Percentiles rank a stretch among this genome's conserved stretches.
Evolutionary conservation across 106 monocot species (phyloP).

Genomic region (Hemerocallis citrina): DNA sequence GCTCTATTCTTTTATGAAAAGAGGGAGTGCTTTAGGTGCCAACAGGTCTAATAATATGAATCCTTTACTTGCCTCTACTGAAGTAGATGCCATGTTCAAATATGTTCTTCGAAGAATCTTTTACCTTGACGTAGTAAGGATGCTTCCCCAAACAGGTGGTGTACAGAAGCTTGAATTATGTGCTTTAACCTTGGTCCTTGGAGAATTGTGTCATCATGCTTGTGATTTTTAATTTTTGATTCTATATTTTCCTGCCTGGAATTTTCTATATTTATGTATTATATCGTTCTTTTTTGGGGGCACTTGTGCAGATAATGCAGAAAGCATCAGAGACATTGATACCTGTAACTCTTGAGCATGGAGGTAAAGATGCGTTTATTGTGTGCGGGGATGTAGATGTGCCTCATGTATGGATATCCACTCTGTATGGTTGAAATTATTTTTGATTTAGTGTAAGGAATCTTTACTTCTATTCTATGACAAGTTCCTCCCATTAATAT

Average conservation of each 20-base stretch:
- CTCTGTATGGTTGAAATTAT: neutral
- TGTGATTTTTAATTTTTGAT: conserved; percentile 1
- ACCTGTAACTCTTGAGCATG: conserved; percentile 98
- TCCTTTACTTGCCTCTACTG: neutral
- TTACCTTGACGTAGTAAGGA: neutral
- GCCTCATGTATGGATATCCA: conserved; percentile 50
- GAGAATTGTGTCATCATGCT: neutral
- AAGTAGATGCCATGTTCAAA: neutral
- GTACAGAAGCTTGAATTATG: neutral
- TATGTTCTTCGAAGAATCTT: neutral
- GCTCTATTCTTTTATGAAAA: neutral
- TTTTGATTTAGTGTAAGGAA: neutral
- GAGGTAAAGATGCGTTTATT: conserved; percentile 99
- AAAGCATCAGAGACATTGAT: conserved; percentile 84
- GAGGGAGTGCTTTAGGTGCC: neutral
- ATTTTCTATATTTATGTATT: neutral
- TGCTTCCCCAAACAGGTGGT: neutral
- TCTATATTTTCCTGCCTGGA: neutral
- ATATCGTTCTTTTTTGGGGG: neutral
- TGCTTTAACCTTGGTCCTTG: neutral
- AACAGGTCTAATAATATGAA: neutral
- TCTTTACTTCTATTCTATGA: neutral
- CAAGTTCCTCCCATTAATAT: conserved; percentile 7
- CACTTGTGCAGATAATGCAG: conserved; percentile 73
- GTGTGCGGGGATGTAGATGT: conserved; percentile 97